These are phyloP conservation scores for Phytopythium oedochilum DNA, from an alignment of 352 stramenopile species.

Conservation along the genomic window DNA sequence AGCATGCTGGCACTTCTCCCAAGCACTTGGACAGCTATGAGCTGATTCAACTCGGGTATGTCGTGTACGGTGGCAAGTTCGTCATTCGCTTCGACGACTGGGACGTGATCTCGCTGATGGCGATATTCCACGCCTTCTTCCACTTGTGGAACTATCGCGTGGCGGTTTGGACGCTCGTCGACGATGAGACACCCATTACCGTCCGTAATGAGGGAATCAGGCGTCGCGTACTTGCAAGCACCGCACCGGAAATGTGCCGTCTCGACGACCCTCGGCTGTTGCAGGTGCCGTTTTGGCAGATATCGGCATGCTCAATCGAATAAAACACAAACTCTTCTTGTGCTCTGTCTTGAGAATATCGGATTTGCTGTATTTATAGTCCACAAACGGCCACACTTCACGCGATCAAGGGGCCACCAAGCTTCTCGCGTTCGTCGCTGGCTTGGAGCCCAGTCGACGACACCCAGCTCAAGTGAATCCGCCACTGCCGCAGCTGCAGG, in stretches of 20 bases:
- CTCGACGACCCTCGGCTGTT: slow-evolving; percentile 6
- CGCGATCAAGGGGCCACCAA: too few species aligned
- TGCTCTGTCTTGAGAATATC: too few species aligned
- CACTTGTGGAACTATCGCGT: slow-evolving; percentile 10
- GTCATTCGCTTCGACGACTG: slow-evolving; percentile 13
- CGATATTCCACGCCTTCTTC: neutral
- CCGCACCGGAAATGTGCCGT: slow-evolving; percentile 2
- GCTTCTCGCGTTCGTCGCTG: too few species aligned
- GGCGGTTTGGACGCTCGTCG: neutral
- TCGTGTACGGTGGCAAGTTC: slow-evolving; percentile 8
- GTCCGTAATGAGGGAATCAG: neutral
- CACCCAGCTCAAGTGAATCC: too few species aligned
- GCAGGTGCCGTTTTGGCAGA: slow-evolving; percentile 2
- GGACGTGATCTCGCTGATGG: slow-evolving; percentile 3
- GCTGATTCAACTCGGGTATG: slow-evolving; percentile 13
- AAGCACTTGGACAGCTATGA: slow-evolving; percentile 8
- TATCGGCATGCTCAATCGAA: neutral
- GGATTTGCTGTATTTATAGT: too few species aligned
- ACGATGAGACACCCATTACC: neutral
- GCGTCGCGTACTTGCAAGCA: neutral
- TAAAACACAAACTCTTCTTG: too few species aligned
- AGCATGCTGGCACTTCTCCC: neutral
- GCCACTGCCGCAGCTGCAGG: too few species aligned
- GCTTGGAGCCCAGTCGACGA: too few species aligned
- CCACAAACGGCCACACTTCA: too few species aligned